Conservation (phyloP, 1,139 yeast genomes). For the Saccharomyces uvarum region DNA sequence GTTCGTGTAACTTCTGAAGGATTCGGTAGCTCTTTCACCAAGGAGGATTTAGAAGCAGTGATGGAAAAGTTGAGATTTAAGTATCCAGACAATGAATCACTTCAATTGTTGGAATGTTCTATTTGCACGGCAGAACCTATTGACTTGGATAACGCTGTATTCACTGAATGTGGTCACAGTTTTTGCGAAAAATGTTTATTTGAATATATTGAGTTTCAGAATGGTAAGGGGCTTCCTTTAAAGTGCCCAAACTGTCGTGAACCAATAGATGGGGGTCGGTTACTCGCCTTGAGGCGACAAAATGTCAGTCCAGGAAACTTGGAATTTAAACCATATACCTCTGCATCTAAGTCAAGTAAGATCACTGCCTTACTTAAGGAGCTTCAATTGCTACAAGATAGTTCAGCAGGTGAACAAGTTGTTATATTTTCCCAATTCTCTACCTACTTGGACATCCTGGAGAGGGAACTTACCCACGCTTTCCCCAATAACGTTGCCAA, state of each 20-base stretch:
- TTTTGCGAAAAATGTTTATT: constrained; percentile 70
- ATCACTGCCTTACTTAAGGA: constrained; percentile 61
- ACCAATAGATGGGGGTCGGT: constrained; percentile 14
- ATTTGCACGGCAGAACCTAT: constrained; percentile 71
- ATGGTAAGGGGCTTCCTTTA: constrained; percentile 21
- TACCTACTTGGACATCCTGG: constrained; percentile 68
- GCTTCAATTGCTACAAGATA: constrained; percentile 44
- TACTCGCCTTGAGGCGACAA: constrained; percentile 18
- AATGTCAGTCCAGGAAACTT: constrained; percentile 8
- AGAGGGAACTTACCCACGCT: constrained; percentile 42
- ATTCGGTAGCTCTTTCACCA: constrained; percentile 6
- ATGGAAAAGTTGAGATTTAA: constrained; percentile 33
- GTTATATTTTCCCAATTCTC: constrained; percentile 92
- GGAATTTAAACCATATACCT: constrained; percentile 20
- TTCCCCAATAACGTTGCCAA: constrained; percentile 14
- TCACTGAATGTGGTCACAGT: constrained; percentile 76
- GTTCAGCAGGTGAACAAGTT: constrained; percentile 59
- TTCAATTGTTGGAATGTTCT: constrained; percentile 67
- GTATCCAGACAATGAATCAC: constrained; percentile 27
- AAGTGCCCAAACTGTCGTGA: constrained; percentile 55
- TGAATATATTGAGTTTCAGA: constrained; percentile 50
- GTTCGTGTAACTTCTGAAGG: constrained; percentile 1
- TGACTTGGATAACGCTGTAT: constrained; percentile 44
- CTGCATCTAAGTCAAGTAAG: constrained; percentile 52
- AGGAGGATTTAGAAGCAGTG: constrained; percentile 30